Evolutionary conservation across 1,284 basidiomycete species (phyloP).

Genomic region (Polyporus tsugae): DNA sequence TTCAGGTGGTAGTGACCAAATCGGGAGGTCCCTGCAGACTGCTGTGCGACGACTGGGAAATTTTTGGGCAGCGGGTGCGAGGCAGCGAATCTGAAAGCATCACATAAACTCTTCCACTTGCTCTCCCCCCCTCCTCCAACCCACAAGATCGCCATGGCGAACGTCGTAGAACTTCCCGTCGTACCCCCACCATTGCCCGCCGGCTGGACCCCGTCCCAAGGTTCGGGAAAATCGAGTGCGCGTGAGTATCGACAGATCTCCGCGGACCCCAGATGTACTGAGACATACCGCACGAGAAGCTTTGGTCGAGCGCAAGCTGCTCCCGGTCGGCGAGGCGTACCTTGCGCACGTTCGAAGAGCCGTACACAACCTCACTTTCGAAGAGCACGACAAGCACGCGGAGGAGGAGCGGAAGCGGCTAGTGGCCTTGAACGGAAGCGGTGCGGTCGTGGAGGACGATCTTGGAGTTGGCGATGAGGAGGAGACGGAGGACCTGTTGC

Average conservation of each 20-base stretch:
- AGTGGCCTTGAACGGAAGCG: conserved; percentile 61
- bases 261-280: conserved; percentile 7
- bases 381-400: conserved; percentile 76
- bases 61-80: conserved; percentile 12
- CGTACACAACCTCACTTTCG: conserved; percentile 80
- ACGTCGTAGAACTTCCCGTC: conserved; percentile 42
- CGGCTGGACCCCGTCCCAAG: conserved; percentile 39
- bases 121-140: conserved; percentile 12
- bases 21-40: conserved; percentile 6
- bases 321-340: conserved; percentile 88
- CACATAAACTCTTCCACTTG: conserved; percentile 1
- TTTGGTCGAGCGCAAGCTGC: conserved; percentile 55
- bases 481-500: conserved; percentile 78
- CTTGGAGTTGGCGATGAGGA: conserved; percentile 93
- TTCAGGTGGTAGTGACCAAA: neutral
- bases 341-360: conserved; percentile 82
- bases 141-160: conserved; percentile 41
- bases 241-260: conserved; percentile 37
- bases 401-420: conserved; percentile 62
- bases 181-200: conserved; percentile 42
- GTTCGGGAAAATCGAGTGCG: conserved; percentile 44
- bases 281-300: conserved; percentile 36
- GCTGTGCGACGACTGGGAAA: conserved; percentile 18
- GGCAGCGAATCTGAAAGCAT: neutral
- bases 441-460: conserved; percentile 80